Base-by-base conservation (phyloP, 352 stramenopile species). In the Nothophytophthora sp. region DNA sequence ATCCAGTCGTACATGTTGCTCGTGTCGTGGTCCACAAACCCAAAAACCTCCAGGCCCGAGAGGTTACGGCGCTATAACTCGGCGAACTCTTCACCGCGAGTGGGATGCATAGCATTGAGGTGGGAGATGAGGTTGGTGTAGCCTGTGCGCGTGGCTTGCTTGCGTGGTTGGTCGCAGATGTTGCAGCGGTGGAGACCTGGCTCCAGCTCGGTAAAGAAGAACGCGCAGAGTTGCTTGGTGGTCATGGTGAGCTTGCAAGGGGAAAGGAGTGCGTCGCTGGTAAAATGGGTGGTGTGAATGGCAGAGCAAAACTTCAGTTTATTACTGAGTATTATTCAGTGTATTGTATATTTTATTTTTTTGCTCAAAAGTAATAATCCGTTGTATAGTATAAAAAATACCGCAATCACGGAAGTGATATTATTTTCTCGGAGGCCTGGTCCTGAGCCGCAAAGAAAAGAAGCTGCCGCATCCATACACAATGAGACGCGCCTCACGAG, bases 1-100 rank as follows among this genome's bases (percentile, higher is more conserved):
- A 55, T 7, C 43, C 37, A 61, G 52, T 49, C 39, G 27, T 55
- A 55, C 45, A 62, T 55, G 39, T 59, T 33, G 41, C 35, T 55
- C n/a, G 37, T 62, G 5, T 35, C 45, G 12, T 41, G n/a, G 27
- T 62, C 45, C 3, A 62, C 48, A 23, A 52, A 62, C 23, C 53
- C 53, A 23, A 51, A 62, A 2, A 51, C 36, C 24, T 59, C 50
- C 4, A 59, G 42, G 10, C 33, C 28, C 11, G 50, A 35, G 9
- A 59, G 18, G 33, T 52, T 52, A 25, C 35, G 40, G 35, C 40
- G 41, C 25, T 35, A 22, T 29, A 48, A 59, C 34, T 59, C 24
- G 10, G n/a, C 41, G n/a, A 39, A 60, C 20, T 48, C 42, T 1
- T 60, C 34, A 12, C 8, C 16, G 18, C 29, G 25, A n/a, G 50